Conservation (phyloP, 2,329 filamentous ascomycete genomes). For the Proliferodiscus dingleyae region DNA sequence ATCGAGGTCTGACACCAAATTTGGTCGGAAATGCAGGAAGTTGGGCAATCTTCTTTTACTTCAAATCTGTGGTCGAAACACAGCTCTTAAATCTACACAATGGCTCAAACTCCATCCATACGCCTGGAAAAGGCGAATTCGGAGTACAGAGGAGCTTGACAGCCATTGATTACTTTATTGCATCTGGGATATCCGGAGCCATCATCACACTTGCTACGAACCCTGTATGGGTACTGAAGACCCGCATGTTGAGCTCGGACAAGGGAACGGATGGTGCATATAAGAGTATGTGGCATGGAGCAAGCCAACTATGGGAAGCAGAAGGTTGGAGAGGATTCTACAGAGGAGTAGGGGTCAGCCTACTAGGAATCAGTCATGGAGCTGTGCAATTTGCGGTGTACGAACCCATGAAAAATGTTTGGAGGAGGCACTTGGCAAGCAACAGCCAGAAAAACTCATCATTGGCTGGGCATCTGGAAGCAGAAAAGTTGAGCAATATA, state of each 20-base stretch:
- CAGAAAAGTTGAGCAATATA: conserved; percentile 29
- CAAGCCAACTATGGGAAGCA: conserved; percentile 56
- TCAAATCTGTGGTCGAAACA: conserved; percentile 53
- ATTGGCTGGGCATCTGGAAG: conserved; percentile 6
- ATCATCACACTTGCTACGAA: conserved; percentile 82
- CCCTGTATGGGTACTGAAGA: conserved; percentile 97
- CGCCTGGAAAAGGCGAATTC: background rate
- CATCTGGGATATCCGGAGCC: conserved; percentile 66
- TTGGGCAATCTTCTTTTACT: conserved; percentile 91
- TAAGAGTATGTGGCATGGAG: conserved; percentile 67
- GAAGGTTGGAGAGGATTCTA: conserved; percentile 84
- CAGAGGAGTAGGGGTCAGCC: conserved; percentile 74
- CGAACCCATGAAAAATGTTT: conserved; percentile 58
- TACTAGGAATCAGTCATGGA: conserved; percentile 85
- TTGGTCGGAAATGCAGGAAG: conserved; percentile 83
- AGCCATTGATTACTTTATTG: conserved; percentile 68
- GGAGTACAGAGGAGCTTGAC: conserved; percentile 12
- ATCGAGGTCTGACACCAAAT: conserved; percentile 86
- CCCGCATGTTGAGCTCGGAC: conserved; percentile 88
- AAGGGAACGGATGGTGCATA: conserved; percentile 73
- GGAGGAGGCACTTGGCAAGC: conserved; percentile 48
- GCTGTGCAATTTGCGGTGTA: conserved; percentile 96
- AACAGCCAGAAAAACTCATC: conserved; percentile 18
- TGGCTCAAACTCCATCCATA: conserved; percentile 2
- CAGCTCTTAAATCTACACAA: conserved; percentile 27